Percentiles rank a stretch among this genome's conserved stretches.
phyloP scores from a whole-genome alignment of 352 stramenopile genomes.

The Globisporangium spinosum region DNA sequence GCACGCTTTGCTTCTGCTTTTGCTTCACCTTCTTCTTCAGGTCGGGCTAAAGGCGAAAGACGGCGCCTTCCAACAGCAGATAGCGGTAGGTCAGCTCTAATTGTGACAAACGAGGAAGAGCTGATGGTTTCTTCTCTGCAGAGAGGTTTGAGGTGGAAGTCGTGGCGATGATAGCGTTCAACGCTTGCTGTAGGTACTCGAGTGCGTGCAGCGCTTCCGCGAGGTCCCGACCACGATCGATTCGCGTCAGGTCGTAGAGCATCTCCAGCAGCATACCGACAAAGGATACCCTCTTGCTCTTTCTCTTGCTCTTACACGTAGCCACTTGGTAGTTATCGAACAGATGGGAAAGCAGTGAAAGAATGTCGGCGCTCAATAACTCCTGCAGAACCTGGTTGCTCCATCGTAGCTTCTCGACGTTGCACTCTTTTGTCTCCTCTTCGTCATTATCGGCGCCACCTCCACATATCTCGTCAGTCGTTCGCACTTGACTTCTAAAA shows the following conservation, averaged over 20 bases:
- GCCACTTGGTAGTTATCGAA: conserved; percentile 20
- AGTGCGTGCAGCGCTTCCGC: conserved; percentile 29
- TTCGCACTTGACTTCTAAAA: background rate
- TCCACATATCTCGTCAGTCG: background rate
- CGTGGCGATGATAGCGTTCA: background rate
- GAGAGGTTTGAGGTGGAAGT: background rate
- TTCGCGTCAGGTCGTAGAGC: conserved; percentile 33
- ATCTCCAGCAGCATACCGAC: conserved; percentile 28
- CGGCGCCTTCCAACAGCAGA: conserved; percentile 22
- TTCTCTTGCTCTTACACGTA: background rate
- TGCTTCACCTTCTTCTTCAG: conserved; percentile 14
- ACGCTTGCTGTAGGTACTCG: conserved; percentile 24
- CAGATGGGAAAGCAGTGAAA: conserved; percentile 26
- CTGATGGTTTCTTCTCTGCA: background rate
- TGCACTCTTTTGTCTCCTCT: background rate
- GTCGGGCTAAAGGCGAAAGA: conserved; percentile 21
- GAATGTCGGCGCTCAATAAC: conserved; percentile 21
- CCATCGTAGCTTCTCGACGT: background rate
- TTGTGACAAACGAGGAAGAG: conserved; percentile 7
- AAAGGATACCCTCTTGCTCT: conserved; percentile 9
- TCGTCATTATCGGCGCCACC: background rate
- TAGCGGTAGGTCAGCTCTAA: conserved; percentile 21
- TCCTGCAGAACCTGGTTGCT: conserved; percentile 16
- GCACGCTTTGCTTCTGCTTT: conserved; percentile 29
- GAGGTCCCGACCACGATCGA: conserved; percentile 24